These are phyloP conservation scores for Cyberlindnera veronae DNA, from an alignment of 805 yeast species.

Conservation along the genomic window DNA sequence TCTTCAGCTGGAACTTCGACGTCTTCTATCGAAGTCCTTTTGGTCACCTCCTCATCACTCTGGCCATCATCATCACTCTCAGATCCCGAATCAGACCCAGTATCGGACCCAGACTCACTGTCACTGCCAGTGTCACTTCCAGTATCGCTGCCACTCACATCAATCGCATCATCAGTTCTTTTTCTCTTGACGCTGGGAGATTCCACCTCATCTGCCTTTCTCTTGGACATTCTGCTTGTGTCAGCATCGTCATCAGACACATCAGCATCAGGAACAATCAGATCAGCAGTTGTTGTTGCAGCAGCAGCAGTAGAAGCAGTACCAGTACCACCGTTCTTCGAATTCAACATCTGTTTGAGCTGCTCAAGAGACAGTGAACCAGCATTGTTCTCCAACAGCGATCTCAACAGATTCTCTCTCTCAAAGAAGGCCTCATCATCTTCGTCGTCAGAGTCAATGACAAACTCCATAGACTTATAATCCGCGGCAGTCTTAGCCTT, in stretches of 20 bases:
- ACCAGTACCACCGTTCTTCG: not conserved
- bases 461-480: slow-evolving; percentile 48
- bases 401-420: slow-evolving; percentile 50
- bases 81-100: slow-evolving; percentile 6
- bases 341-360: slow-evolving; percentile 4
- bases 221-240: not conserved
- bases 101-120: slow-evolving; percentile 3
- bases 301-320: not conserved
- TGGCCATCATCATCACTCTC: not conserved
- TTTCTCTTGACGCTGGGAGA: slow-evolving; percentile 13
- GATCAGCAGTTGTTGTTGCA: not conserved
- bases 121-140: not conserved
- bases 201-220: slow-evolving; percentile 5
- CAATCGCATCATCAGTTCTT: slow-evolving; percentile 2
- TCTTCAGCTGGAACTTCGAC: slow-evolving; percentile 1
- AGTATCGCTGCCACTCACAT: slow-evolving; percentile 1
- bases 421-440: slow-evolving; percentile 49
- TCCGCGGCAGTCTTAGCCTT: not conserved
- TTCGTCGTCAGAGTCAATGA: slow-evolving; percentile 59
- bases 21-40: not conserved
- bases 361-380: slow-evolving; percentile 18
- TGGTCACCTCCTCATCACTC: not conserved
- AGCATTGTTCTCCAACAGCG: slow-evolving; percentile 17
- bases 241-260: not conserved
- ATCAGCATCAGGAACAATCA: not conserved